Evolutionary conservation across 768 basidiomycete species (phyloP), one percentile per base, ranked within the genome.

Genomic region (Kwoniella sp.): DNA sequence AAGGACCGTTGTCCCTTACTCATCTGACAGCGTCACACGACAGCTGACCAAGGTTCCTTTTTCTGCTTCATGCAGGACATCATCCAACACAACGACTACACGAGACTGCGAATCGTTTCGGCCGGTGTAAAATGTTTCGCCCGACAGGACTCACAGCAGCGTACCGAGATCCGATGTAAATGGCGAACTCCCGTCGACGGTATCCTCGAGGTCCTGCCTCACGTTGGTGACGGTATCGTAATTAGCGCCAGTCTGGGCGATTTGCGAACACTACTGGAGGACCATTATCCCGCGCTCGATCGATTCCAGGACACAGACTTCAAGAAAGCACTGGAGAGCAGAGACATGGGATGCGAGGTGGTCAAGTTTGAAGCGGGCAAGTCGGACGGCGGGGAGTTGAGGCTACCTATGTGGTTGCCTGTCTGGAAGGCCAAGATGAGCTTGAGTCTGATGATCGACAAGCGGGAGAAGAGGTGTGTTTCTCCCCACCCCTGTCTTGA

Each of bases 41-140:
- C n/a, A 20, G 17, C 47, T 48, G 47, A 48, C 20, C 8, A 20
- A 45, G 12, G 56, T 61, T 50, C 64, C 47, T 12, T 25, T 15
- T 22, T 34, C 7, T 23, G 7, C 54, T 22, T 17, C 15, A 45
- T 50, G 29, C 29, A 81, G 81, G 81, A 84, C n/a, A 84, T 98
- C 66, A 85, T 97, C 62, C 74, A 83, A 58, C 83, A 88, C 76
- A 99, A 98, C 77, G 88, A 92, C 76, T 94, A 89, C 78, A 85
- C 86, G 29, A 87, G 89, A 28, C 85, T 97, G 61, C 88, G 96
- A 1, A 86, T 99, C 58, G 88, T 93, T 73, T 88, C 90, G 15
- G 90, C 91, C n/a, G 96, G 96, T 22, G 93, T 93, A 45, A 95
- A 96, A 80, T 88, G 93, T 13, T 90, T 98, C 80, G 86, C 87